Base-by-base conservation (phyloP, 202 grass and related monocot genomes). In the Schoenoplectus tabernaemontani region DNA sequence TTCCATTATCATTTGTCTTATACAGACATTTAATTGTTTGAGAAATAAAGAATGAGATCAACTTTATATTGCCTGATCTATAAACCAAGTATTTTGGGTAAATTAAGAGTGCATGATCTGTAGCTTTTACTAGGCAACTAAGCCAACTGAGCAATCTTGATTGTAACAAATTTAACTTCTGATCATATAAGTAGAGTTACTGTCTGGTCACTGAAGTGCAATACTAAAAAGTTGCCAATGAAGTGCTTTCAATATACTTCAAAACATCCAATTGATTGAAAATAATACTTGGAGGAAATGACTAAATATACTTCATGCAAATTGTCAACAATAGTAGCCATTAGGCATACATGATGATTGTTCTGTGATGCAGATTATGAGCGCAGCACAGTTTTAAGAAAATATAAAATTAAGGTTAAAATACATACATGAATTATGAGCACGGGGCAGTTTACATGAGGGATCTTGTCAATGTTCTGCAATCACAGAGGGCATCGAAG, bases 391-490 rank as follows among this genome's bases (percentile, higher is more conserved):
- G 11, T 20, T 22, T 22, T 15, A 39, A 57, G 1, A 51, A 46
- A 83, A 68, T 68, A 16, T 33, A 78, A 82, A 37, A 74, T 76
- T 10, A 48, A 66, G 37, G 47, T 76, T 0, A 53, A 85, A 56
- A 84, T 72, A 86, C 91, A 80, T 90, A 93, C 91, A 88, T 93
- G 88, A 65, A 93, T 88, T 84, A 93, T 90, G 63, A 93, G 88
- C 72, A 93, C 91, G 71, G 91, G 86, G 37, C 91, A 90, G 75
- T 78, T 81, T 70, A 93, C 91, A 41, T 86, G 86, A 86, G 91
- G 82, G 36, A 90, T 93, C 85, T 93, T 93, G 78, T 93, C 91
- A 72, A 93, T 88, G 82, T 93, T 93, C 91, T 88, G 75, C 58
- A 90, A 85, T 57, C 43, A 59, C 77, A 81, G 23, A 89, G 76